These are phyloP conservation scores for Plasmopara muralis DNA, from an alignment of 352 stramenopile species.

Conservation along the genomic window DNA sequence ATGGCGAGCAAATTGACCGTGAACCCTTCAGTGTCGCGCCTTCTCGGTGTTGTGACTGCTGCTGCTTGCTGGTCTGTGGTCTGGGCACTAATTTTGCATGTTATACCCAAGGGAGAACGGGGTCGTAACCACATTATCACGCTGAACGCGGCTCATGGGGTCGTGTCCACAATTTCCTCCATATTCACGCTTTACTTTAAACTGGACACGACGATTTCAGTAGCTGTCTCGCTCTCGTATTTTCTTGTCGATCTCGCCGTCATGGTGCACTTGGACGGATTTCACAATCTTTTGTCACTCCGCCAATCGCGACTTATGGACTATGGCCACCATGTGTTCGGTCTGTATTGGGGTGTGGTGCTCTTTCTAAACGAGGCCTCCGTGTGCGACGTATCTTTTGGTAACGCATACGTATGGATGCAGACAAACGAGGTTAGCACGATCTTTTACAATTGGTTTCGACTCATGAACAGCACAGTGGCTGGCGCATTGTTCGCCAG, in stretches of 20 bases:
- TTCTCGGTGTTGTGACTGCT: constrained; percentile 26
- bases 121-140: constrained; percentile 60
- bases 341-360: constrained; percentile 52
- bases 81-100: constrained; percentile 44
- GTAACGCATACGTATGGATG: constrained; percentile 78
- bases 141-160: constrained; percentile 60
- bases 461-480: constrained; percentile 49
- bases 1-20: neutral
- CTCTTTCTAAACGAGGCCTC: constrained; percentile 56
- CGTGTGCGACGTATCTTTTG: constrained; percentile 41
- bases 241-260: constrained; percentile 65
- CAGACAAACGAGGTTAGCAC: constrained; percentile 80
- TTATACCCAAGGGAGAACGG: constrained; percentile 31
- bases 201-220: constrained; percentile 48
- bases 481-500: constrained; percentile 48
- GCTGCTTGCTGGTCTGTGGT: constrained; percentile 38
- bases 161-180: constrained; percentile 51
- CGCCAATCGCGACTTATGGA: constrained; percentile 56
- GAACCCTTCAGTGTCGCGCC: constrained; percentile 17
- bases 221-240: constrained; percentile 53
- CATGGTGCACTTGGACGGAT: constrained; percentile 49
- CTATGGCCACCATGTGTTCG: constrained; percentile 63
- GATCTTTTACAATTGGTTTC: constrained; percentile 78
- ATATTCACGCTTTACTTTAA: constrained; percentile 33
- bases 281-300: constrained; percentile 30